Base-by-base conservation (phyloP, 352 stramenopile genomes). In the Pilasporangium apinafurcum region DNA sequence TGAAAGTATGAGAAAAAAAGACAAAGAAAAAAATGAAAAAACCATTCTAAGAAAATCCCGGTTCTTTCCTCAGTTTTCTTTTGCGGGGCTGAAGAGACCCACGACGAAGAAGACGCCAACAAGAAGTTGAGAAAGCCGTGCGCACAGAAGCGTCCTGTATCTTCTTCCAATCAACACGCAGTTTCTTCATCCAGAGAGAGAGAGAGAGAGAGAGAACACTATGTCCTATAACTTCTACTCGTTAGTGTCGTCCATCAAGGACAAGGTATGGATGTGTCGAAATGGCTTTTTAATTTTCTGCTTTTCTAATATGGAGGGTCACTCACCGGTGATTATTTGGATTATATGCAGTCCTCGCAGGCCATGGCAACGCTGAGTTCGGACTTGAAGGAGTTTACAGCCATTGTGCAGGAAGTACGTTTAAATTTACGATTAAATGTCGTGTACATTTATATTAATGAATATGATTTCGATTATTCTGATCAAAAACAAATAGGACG, bases 321-420 rank as follows among this genome's bases (percentile, higher is more conserved):
- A n/a, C n/a, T n/a, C n/a, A n/a, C n/a, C n/a, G n/a, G n/a, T n/a
- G n/a, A n/a, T n/a, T n/a, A n/a, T n/a, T n/a, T n/a, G n/a, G n/a
- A n/a, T n/a, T n/a, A n/a, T 38, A 3, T 34, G n/a, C 37, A 79
- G 67, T 88, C 75, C 32, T 69, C 72, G 13, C 68, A 88, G 51
- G 75, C 75, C 35, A 78, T 88, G 50, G 71, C 59, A 46, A 88
- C 69, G n/a, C 53, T 88, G 28, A 85, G 67, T 43, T 78, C 75
- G 8, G 75, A 88, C 42, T 45, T 88, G 16, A 74, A 81, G 51
- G 75, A 88, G 22, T 88, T 88, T 26, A 66, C 63, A 26, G 45
- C 72, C 22, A 81, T 83, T 39, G 65, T 88, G 16, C 75, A 85
- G 47, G 75, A 83, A 47, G 66, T 68, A 26, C 13, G 43, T 7